Conservation (phyloP, 2,329 filamentous ascomycete species). For the Diaporthe sp. region DNA sequence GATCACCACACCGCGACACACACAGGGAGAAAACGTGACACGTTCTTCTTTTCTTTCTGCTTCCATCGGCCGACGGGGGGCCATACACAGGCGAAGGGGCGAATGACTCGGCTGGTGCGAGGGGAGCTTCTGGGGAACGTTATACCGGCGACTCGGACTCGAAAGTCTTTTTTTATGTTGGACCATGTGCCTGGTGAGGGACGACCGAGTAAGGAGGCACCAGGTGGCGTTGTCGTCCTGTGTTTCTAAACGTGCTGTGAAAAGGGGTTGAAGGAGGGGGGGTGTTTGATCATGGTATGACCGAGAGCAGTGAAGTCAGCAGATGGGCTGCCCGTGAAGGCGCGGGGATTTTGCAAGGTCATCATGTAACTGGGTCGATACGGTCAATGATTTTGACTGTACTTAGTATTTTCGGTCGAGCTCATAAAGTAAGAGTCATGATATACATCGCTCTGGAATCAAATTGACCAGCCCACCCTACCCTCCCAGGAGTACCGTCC, state of each 20-base stretch:
- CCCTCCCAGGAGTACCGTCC: constrained; percentile 26
- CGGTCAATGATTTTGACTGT: not conserved
- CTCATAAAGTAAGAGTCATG: constrained; percentile 10
- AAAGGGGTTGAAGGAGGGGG: not conserved
- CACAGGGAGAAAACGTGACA: not conserved
- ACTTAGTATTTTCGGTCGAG: not conserved
- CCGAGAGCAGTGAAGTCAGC: not conserved
- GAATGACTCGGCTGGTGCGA: constrained; percentile 18
- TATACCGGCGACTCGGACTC: constrained; percentile 24
- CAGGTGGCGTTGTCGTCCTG: not conserved
- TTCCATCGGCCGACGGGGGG: not conserved
- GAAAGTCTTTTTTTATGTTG: not conserved
- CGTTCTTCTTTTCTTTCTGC: no score
- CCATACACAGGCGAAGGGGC: not conserved
- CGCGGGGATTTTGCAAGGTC: not conserved
- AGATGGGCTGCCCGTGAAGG: no score
- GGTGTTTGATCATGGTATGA: not conserved
- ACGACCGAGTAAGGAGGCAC: not conserved
- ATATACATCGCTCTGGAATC: constrained; percentile 19
- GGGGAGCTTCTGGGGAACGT: not conserved
- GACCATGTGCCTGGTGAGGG: not conserved
- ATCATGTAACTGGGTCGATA: not conserved
- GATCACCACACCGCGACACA: not conserved
- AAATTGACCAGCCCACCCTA: not conserved
- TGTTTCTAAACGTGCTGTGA: not conserved